A percentile compares a stretch with the other conserved stretches of the same genome.
phyloP scores from a whole-genome alignment of 768 basidiomycete genomes.

The Boletales sp. region DNA sequence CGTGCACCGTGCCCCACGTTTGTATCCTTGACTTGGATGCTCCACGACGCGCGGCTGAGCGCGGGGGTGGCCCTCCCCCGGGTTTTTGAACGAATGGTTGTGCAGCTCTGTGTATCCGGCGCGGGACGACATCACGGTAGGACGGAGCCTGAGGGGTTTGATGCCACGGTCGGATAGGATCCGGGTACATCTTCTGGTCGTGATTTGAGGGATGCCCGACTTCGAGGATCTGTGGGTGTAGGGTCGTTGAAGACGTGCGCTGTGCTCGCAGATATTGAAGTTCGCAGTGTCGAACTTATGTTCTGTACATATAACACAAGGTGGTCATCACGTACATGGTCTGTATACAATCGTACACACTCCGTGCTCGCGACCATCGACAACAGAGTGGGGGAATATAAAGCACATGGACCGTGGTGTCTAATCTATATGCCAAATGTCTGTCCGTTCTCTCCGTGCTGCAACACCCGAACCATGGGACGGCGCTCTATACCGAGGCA shows the following conservation, averaged over 20 bases:
- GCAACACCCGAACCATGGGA: too few species aligned
- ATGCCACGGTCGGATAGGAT: slow-evolving; percentile 59
- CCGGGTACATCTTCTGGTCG: slow-evolving; percentile 35
- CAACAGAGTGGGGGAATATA: too few species aligned
- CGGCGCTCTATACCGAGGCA: not conserved
- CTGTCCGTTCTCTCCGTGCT: too few species aligned
- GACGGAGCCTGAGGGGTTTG: slow-evolving; percentile 63
- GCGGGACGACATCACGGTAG: slow-evolving; percentile 56
- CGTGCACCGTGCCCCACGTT: slow-evolving; percentile 63
- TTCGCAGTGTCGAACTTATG: too few species aligned
- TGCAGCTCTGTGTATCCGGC: slow-evolving; percentile 35
- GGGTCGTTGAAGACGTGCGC: slow-evolving; percentile 8
- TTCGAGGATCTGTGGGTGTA: slow-evolving; percentile 44
- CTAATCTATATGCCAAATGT: too few species aligned
- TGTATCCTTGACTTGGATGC: slow-evolving; percentile 56
- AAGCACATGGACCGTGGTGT: too few species aligned
- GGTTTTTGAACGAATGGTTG: slow-evolving; percentile 64
- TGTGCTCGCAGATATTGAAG: too few species aligned
- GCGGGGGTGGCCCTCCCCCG: slow-evolving; percentile 42
- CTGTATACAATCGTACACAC: too few species aligned
- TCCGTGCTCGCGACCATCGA: too few species aligned
- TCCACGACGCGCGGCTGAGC: slow-evolving; percentile 59
- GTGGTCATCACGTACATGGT: too few species aligned
- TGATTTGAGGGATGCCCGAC: slow-evolving; percentile 35
- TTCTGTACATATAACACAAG: too few species aligned